These are phyloP conservation scores for Calcarisporium arbuscula DNA, from an alignment of 2,329 filamentous ascomycete species.

Conservation along the genomic window DNA sequence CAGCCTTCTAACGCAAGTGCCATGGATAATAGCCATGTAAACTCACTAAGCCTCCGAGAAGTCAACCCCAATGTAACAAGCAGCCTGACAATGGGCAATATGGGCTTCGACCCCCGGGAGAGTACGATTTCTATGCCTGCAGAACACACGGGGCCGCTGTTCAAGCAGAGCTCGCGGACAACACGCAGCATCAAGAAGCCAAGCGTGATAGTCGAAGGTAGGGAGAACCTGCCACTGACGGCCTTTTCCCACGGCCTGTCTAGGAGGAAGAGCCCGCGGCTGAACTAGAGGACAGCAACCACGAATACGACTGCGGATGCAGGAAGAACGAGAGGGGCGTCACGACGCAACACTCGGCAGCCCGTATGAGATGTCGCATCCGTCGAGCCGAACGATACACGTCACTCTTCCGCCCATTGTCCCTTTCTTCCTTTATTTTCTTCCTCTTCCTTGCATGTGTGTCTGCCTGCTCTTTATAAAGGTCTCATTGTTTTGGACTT, in stretches of 20 bases:
- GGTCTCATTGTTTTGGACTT: no score
- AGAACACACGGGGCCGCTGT: slow-evolving; percentile 38
- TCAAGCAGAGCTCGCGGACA: slow-evolving; percentile 38
- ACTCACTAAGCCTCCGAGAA: slow-evolving; percentile 44
- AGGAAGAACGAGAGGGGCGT: no score
- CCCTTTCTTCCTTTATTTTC: no score
- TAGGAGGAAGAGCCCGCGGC: slow-evolving; percentile 49
- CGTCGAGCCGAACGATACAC: no score
- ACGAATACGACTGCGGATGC: no score
- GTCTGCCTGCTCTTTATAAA: no score
- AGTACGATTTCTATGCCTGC: slow-evolving; percentile 35
- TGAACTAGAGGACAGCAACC: slow-evolving; percentile 32
- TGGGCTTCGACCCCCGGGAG: slow-evolving; percentile 35
- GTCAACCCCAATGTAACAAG: slow-evolving; percentile 45
- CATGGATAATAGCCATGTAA: slow-evolving; percentile 22
- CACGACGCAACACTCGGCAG: no score
- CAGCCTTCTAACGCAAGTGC: slow-evolving; percentile 21
- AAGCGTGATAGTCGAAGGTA: slow-evolving; percentile 33
- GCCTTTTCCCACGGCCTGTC: slow-evolving; percentile 39
- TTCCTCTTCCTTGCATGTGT: no score
- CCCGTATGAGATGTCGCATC: no score
- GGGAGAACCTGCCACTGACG: slow-evolving; percentile 44
- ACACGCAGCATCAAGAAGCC: slow-evolving; percentile 27
- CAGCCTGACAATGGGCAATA: slow-evolving; percentile 30
- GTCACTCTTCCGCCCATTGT: no score